Evolutionary conservation across 768 basidiomycete genomes (phyloP).

Genomic region (Russula sp.): DNA sequence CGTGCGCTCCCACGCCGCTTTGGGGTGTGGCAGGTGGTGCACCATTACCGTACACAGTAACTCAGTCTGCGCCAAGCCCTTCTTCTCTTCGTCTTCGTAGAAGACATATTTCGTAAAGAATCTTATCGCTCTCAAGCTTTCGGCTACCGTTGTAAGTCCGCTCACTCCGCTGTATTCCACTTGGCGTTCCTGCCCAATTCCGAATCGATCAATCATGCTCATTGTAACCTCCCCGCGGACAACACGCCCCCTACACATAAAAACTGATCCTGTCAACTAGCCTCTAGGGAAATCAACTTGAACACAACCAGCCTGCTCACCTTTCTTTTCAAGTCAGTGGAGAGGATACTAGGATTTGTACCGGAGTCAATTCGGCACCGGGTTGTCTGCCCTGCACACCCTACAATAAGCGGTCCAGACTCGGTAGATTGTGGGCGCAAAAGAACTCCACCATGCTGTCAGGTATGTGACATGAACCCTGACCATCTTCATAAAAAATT

Average conservation of each 20-base stretch:
- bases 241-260: background rate
- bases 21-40: too few relatives aligned
- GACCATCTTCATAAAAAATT: background rate
- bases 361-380: background rate
- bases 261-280: background rate
- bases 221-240: background rate
- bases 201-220: background rate
- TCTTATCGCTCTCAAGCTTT: too few relatives aligned
- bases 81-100: too few relatives aligned
- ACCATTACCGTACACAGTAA: too few relatives aligned
- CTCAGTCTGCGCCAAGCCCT: too few relatives aligned
- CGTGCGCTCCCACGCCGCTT: too few relatives aligned
- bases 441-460: background rate
- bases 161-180: too few relatives aligned
- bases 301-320: too few relatives aligned
- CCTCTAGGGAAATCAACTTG: background rate
- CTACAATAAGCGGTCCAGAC: background rate
- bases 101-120: too few relatives aligned
- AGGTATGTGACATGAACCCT: background rate
- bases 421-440: background rate
- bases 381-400: background rate
- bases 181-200: background rate
- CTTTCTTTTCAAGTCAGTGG: background rate
- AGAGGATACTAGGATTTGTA: background rate
- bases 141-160: too few relatives aligned